These are phyloP conservation scores for Quercus ilex DNA, from an alignment of 306 rosid genomes.

Conservation along the genomic window DNA sequence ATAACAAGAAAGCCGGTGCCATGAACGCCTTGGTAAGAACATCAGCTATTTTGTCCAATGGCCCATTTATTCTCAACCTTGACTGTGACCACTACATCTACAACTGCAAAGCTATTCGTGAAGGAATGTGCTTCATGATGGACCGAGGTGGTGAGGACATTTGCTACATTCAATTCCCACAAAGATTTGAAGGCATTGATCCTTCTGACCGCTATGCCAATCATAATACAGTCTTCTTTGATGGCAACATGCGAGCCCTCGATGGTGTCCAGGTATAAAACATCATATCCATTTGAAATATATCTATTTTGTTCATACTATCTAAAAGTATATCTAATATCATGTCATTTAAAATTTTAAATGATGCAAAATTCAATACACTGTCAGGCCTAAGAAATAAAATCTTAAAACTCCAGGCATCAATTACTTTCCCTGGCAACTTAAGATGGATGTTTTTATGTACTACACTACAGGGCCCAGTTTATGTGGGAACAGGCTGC, in stretches of 20 bases:
- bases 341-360: too few species aligned
- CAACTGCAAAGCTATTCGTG: slow-evolving; percentile 86
- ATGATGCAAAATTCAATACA: too few species aligned
- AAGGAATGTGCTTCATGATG: slow-evolving; percentile 96
- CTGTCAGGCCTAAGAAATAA: too few species aligned
- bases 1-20: slow-evolving; percentile 96
- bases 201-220: slow-evolving; percentile 92
- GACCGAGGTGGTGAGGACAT: slow-evolving; percentile 73
- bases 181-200: slow-evolving; percentile 93
- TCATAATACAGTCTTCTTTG: slow-evolving; percentile 87
- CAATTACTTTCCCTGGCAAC: too few species aligned
- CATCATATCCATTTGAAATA: too few species aligned
- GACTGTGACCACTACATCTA: slow-evolving; percentile 86
- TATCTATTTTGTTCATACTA: too few species aligned
- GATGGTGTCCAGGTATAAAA: slow-evolving; percentile 38
- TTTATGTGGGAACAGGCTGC: slow-evolving; percentile 89
- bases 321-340: too few species aligned
- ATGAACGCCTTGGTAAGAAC: slow-evolving; percentile 82
- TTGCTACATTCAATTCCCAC: slow-evolving; percentile 94
- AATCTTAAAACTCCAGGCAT: too few species aligned
- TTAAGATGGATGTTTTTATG: background rate
- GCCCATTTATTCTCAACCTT: slow-evolving; percentile 88
- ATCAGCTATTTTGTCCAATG: slow-evolving; percentile 84
- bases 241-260: slow-evolving; percentile 62
- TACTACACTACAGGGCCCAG: slow-evolving; percentile 49